These are phyloP conservation scores for Setomelanomma holmii DNA, from an alignment of 2,329 filamentous ascomycete genomes.

Conservation along the genomic window DNA sequence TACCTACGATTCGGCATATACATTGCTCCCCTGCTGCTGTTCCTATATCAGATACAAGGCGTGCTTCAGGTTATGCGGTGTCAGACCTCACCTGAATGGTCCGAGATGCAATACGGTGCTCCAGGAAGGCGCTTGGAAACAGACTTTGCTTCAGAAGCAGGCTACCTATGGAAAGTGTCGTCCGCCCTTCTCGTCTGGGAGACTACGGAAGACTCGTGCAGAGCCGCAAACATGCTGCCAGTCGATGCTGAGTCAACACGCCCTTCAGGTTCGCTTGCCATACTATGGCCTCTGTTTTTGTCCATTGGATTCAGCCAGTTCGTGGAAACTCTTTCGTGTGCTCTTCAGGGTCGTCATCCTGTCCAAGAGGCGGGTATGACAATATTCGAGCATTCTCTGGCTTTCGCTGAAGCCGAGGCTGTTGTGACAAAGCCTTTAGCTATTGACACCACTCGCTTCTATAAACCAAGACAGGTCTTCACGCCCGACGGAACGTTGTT, in stretches of 20 bases:
- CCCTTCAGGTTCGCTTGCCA: conserved; percentile 77
- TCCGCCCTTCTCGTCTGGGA: conserved; percentile 76
- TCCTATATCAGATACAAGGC: conserved; percentile 66
- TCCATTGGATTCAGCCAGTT: conserved; percentile 79
- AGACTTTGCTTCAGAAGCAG: conserved; percentile 65
- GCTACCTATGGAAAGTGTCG: conserved; percentile 74
- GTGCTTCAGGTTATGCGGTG: conserved; percentile 88
- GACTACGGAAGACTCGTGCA: conserved; percentile 76
- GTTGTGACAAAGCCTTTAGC: conserved; percentile 82
- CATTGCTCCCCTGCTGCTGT: conserved; percentile 39
- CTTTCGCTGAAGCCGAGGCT: conserved; percentile 93
- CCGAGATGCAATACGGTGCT: conserved; percentile 56
- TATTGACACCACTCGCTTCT: conserved; percentile 67
- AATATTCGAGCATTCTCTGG: conserved; percentile 92
- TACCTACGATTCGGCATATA: conserved; percentile 48
- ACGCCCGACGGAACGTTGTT: conserved; percentile 56
- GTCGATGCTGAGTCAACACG: conserved; percentile 60
- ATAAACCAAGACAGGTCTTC: conserved; percentile 45
- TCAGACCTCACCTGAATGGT: conserved; percentile 69
- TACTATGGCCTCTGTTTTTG: conserved; percentile 77
- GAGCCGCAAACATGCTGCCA: conserved; percentile 73
- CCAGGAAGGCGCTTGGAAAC: conserved; percentile 51
- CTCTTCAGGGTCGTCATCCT: conserved; percentile 80
- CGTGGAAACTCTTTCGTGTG: conserved; percentile 85
- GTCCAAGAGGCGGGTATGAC: conserved; percentile 94